These are phyloP conservation scores for Emericellopsis cladophorae DNA, from an alignment of 2,329 filamentous ascomycete species.

Conservation along the genomic window DNA sequence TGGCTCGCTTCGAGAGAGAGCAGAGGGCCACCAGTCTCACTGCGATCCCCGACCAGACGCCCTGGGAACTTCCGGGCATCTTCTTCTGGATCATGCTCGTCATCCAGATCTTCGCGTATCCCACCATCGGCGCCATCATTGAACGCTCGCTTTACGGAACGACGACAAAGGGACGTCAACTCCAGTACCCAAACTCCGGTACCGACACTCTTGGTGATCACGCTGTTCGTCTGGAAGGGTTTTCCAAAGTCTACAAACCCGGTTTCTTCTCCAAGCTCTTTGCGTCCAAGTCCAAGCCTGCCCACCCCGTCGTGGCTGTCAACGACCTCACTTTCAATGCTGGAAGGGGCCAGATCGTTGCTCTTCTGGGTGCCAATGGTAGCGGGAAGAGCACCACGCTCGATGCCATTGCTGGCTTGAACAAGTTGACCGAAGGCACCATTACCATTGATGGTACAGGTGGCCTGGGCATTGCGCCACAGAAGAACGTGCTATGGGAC, in stretches of 20 bases:
- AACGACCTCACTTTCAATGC: constrained; percentile 60
- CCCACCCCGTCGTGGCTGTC: constrained; percentile 64
- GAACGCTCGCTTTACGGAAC: constrained; percentile 69
- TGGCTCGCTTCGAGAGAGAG: constrained; percentile 64
- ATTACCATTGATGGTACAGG: constrained; percentile 70
- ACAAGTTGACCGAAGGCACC: constrained; percentile 59
- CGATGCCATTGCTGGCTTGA: constrained; percentile 75
- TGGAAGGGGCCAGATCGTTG: constrained; percentile 69
- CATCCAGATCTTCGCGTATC: constrained; percentile 68
- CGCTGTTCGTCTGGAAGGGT: constrained; percentile 58
- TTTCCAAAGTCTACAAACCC: constrained; percentile 69
- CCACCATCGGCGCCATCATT: constrained; percentile 59
- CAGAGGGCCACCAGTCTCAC: constrained; percentile 47
- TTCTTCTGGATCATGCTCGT: constrained; percentile 66
- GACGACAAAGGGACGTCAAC: constrained; percentile 46
- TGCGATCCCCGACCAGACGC: constrained; percentile 47
- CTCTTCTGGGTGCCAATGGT: constrained; percentile 79
- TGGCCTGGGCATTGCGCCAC: constrained; percentile 76
- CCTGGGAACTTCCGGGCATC: constrained; percentile 60
- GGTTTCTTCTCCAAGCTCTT: constrained; percentile 45
- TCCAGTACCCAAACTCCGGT: constrained; percentile 17
- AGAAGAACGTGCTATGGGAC: constrained; percentile 92
- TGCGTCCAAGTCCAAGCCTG: constrained; percentile 23
- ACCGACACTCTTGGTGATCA: constrained; percentile 16
- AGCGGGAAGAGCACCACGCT: constrained; percentile 85